phyloP scores from a whole-genome alignment of 2,329 filamentous ascomycete genomes.

The Coniella lustricola region DNA sequence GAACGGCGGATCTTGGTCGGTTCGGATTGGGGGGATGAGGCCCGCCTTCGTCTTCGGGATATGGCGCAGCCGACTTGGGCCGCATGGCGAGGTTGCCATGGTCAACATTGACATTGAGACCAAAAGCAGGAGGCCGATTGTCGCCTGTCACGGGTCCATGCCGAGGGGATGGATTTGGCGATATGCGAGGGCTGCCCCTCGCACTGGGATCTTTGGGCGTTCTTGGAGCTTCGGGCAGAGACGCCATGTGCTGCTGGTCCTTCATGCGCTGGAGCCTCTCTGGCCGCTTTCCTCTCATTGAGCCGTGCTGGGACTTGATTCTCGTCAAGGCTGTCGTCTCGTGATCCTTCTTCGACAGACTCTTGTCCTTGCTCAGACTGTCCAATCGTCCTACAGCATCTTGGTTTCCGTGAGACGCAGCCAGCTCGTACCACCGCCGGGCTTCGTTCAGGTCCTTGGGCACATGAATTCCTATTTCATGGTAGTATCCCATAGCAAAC shows the following conservation, averaged over 20 bases:
- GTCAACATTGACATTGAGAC: slow-evolving; percentile 38
- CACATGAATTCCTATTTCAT: slow-evolving; percentile 91
- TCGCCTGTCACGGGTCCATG: slow-evolving; percentile 30
- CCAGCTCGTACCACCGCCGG: slow-evolving; percentile 81
- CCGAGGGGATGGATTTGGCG: slow-evolving; percentile 36
- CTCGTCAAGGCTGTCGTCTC: slow-evolving; percentile 82
- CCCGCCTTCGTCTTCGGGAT: slow-evolving; percentile 56
- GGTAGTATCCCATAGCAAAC: slow-evolving; percentile 95
- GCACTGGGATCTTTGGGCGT: slow-evolving; percentile 15
- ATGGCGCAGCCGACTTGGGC: slow-evolving; percentile 56
- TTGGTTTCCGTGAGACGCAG: slow-evolving; percentile 83
- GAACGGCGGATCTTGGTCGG: slow-evolving; percentile 40
- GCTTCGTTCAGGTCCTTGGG: slow-evolving; percentile 78
- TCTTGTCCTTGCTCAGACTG: slow-evolving; percentile 73
- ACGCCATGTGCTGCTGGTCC: slow-evolving; percentile 23
- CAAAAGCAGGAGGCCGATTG: slow-evolving; percentile 43
- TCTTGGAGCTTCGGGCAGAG: slow-evolving; percentile 11
- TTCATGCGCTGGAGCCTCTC: slow-evolving; percentile 41
- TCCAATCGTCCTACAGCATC: slow-evolving; percentile 79
- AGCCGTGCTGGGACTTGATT: slow-evolving; percentile 77
- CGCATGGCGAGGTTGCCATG: slow-evolving; percentile 29
- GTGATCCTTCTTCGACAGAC: slow-evolving; percentile 83
- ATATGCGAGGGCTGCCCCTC: slow-evolving; percentile 22
- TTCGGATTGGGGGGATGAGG: slow-evolving; percentile 41
- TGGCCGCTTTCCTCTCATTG: slow-evolving; percentile 54